These are phyloP conservation scores for Obelidium mucronatum DNA, from an alignment of 192 early-diverging fungal species.

Conservation along the genomic window DNA sequence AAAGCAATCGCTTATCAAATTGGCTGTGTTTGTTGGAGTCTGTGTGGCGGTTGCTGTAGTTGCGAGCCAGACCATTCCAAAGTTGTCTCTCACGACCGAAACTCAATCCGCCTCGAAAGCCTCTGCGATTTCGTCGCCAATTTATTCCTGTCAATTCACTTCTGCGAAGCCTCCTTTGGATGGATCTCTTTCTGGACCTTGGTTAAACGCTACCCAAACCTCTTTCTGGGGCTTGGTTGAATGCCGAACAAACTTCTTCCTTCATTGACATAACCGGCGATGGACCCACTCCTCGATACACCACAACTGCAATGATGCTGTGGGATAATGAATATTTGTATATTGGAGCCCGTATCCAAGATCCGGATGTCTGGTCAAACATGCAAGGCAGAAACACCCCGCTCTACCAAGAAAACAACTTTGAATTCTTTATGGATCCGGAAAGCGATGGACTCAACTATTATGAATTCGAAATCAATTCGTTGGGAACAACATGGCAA, in stretches of 20 bases:
- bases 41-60: too few species aligned
- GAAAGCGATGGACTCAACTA: slow-evolving; percentile 31
- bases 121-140: too few species aligned
- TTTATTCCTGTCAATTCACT: too few species aligned
- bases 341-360: slow-evolving; percentile 3
- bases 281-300: not conserved
- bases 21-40: too few species aligned
- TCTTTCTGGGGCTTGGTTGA: too few species aligned
- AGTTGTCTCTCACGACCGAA: too few species aligned
- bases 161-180: slow-evolving; percentile 1
- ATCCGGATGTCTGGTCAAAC: slow-evolving; percentile 26
- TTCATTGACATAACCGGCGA: too few species aligned
- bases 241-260: too few species aligned
- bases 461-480: slow-evolving; percentile 32
- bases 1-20: too few species aligned
- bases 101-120: too few species aligned
- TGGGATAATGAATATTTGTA: slow-evolving; percentile 23
- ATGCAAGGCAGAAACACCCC: slow-evolving; percentile 9
- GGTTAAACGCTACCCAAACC: not conserved
- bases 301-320: slow-evolving; percentile 12
- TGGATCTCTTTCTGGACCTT: not conserved
- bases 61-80: too few species aligned
- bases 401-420: slow-evolving; percentile 28
- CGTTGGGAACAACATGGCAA: slow-evolving; percentile 27
- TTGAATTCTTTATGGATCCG: slow-evolving; percentile 27